Evolutionary conservation across 2,329 filamentous ascomycete genomes (phyloP), one percentile per base, ranked within the genome.

Genomic region (Fusarium praegraminearum): DNA sequence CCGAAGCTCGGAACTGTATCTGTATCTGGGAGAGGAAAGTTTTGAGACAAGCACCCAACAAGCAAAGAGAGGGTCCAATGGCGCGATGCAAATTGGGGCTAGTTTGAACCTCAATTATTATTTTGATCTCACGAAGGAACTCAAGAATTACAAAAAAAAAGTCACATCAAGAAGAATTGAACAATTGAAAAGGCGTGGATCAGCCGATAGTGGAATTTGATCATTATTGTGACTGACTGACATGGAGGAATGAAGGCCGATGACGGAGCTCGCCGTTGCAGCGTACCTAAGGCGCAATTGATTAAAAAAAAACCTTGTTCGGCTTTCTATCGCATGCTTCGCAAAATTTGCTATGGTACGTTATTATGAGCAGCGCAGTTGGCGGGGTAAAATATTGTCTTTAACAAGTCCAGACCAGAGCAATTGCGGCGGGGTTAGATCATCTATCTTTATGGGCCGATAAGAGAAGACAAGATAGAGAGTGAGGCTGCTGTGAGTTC

Each of bases 181-280:
- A 64, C 32, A 36, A 44, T 50, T 56, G 51, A 52, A 52, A 40
- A 13, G 24, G 49, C 24, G n/a, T 52, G 36, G 49, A 52, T 52
- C n/a, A 36, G 67, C 58, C 41, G 53, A 54, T 38, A 35, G 57
- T 64, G 49, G 49, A 53, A 59, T 28, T 41, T 59, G 49, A 52
- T 49, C 46, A 46, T 59, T 62, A 67, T 26, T 41, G 41, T 22
- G 50, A 55, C 30, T 53, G 57, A 69, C 45, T 53, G 55, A 55
- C 22, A 26, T 51, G 26, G 36, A 33, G 8, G 32, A 38, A 40
- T 43, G 20, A 18, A 49, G 38, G 49, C 69, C 69, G 69, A 71
- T 71, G 65, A 67, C 69, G 68, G 69, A 70, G 69, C 69, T 54
- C 47, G 38, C 57, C 53, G 47, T 50, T 36, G n/a, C 32, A 50